Evolutionary conservation across 345 rosid genomes (phyloP).

Genomic region (Salix exigua): DNA sequence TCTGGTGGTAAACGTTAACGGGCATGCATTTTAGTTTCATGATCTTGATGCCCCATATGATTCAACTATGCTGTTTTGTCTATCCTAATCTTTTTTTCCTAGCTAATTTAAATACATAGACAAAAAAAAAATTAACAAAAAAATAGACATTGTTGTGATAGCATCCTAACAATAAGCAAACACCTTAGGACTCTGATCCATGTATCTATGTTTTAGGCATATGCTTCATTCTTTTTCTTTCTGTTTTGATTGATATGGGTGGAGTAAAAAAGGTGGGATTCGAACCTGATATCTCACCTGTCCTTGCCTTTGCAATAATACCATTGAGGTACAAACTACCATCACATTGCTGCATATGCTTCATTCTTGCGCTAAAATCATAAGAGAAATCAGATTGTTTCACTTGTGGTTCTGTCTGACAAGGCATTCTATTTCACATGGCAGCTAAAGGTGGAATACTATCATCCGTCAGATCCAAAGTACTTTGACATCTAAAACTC

Average conservation of each 20-base stretch:
- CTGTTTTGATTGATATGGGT: neutral
- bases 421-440: neutral
- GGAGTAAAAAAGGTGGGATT: neutral
- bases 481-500: slow-evolving; percentile 21
- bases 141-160: neutral
- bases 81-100: neutral
- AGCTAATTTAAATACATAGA: neutral
- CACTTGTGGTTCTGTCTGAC: neutral
- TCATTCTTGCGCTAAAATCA: neutral
- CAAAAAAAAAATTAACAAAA: neutral
- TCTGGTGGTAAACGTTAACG: neutral
- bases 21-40: neutral
- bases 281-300: neutral
- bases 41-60: neutral
- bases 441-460: slow-evolving; percentile 25
- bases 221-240: neutral
- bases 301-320: neutral
- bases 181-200: neutral
- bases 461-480: slow-evolving; percentile 24
- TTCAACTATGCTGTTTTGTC: neutral
- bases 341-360: neutral
- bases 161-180: neutral
- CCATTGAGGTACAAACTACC: neutral
- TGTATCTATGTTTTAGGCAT: neutral
- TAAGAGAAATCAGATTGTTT: neutral